phyloP scores from a whole-genome alignment of 768 basidiomycete species.

The Mycena sanguinolenta region DNA sequence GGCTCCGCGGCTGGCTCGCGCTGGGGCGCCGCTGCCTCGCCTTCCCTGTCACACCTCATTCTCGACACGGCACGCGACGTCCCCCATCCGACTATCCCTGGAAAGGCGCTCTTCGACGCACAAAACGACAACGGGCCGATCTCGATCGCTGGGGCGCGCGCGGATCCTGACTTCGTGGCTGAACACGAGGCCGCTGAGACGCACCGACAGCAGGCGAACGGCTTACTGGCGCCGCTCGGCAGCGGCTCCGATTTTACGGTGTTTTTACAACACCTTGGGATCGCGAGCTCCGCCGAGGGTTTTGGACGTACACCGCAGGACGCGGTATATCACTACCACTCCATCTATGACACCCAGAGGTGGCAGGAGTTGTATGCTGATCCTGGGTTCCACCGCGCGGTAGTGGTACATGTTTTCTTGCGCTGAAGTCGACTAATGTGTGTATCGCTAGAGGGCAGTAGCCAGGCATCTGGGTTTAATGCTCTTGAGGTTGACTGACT shows the following conservation, averaged over 20 bases:
- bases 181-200: slow-evolving; percentile 54
- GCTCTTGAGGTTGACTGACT: slow-evolving; percentile 72
- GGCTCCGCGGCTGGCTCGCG: slow-evolving; percentile 69
- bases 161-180: slow-evolving; percentile 58
- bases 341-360: slow-evolving; percentile 77
- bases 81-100: slow-evolving; percentile 66
- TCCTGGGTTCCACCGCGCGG: slow-evolving; percentile 81
- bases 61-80: slow-evolving; percentile 65
- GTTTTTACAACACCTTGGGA: slow-evolving; percentile 83
- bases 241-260: slow-evolving; percentile 94
- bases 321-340: slow-evolving; percentile 83
- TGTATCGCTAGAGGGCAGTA: slow-evolving; percentile 65
- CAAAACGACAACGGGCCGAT: slow-evolving; percentile 59
- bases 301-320: slow-evolving; percentile 60
- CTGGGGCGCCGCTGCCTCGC: slow-evolving; percentile 66
- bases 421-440: background rate
- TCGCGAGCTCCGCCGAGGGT: slow-evolving; percentile 60
- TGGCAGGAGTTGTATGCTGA: slow-evolving; percentile 86
- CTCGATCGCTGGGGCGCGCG: slow-evolving; percentile 43
- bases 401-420: slow-evolving; percentile 43
- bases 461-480: slow-evolving; percentile 77
- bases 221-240: slow-evolving; percentile 73
- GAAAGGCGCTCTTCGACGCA: slow-evolving; percentile 72
- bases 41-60: slow-evolving; percentile 75
- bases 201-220: slow-evolving; percentile 48